Evolutionary conservation across 1,284 basidiomycete genomes (phyloP), one percentile per base, ranked within the genome.

Genomic region (Kwoniella shivajii): DNA sequence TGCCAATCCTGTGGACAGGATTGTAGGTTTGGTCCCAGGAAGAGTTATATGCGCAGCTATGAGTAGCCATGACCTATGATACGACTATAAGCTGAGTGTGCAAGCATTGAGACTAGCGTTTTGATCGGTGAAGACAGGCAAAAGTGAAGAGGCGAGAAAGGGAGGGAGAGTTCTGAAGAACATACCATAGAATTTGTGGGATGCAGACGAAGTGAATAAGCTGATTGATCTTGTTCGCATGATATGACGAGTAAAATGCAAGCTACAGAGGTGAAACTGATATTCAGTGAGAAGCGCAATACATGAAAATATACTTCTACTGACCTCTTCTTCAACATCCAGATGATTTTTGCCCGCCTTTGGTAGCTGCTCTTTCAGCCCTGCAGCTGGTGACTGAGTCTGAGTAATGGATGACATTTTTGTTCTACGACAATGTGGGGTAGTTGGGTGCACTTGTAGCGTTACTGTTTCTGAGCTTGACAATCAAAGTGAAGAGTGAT

Each of bases 171-270:
- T 27, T 39, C 13, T 13, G 18, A 10, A 9, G 10, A 30, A 81
- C 82, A 44, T 65, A 89, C 90, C 91, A 94, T 46, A 90, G 72
- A 64, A 94, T 82, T 60, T 88, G 72, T 2, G 91, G 91, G 29
- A 95, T 90, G 66, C 85, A 92, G 61, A 88, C 69, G 64, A 91
- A 82, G 73, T 95, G 91, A 61, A 94, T 89, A 54, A 82, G 71
- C 60, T 93, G 79, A 74, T 95, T 95, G 58, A 86, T 78, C 33
- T 83, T 84, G 74, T 93, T 87, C 24, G 85, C 82, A 76, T 94
- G 91, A 78, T 93, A 94, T 49, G 90, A 87, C 22, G 89, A 89
- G 76, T 93, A 93, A 82, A 92, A 92, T 29, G 86, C 82, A 68
- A 93, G 82, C 89, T 93, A 64, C 4, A 34, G 9, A 11, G 4